Evolutionary conservation across 305 asterid species (phyloP), one percentile per base, ranked within the genome.

Genomic region (Solanum chacoense): DNA sequence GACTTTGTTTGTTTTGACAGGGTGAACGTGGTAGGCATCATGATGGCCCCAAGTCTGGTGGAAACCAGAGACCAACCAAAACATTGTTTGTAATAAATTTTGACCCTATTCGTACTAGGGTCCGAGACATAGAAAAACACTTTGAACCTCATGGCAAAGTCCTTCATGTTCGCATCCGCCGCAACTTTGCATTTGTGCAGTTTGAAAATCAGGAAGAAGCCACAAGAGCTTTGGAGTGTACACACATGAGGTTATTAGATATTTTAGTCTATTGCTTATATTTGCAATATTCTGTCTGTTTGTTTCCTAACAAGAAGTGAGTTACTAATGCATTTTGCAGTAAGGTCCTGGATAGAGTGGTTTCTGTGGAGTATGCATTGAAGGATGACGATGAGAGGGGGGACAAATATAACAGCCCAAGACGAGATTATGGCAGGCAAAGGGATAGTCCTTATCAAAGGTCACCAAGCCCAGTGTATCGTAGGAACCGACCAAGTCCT

Each of bases 101-200:
- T 90, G 99, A 96, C 86, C 99, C 98, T 65, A 92, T 92, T 72
- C 93, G 92, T 37, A 94, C 99, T 18, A 92, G 93, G 91, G 91
- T 85, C 81, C 92, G 90, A 36, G 98, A 96, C 90, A 95, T 96
- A 74, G 98, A 96, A 88, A 93, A 93, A 87, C 99, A 95, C 91
- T 96, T 96, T 88, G 99, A 95, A 88, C 96, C 98, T 18, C 94
- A 94, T 85, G 99, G 98, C 67, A 96, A 94, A 92, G 93, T 96
- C 59, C 92, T 94, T 28, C 94, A 96, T 90, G 98, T 96, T 32
- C 98, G 99, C 83, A 95, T 96, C 31, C 94, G 98, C 3, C 91
- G 98, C 90, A 95, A 96, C 92, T 96, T 96, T 93, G 98, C 98
- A 11, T 96, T 96, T 91, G 98, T 95, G 89, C 99, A 95, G 89